A percentile compares a stretch with the other conserved stretches of the same genome.
These are phyloP conservation scores for Hansenula anomala DNA, from an alignment of 1,139 yeast genomes.

Conservation along the genomic window DNA sequence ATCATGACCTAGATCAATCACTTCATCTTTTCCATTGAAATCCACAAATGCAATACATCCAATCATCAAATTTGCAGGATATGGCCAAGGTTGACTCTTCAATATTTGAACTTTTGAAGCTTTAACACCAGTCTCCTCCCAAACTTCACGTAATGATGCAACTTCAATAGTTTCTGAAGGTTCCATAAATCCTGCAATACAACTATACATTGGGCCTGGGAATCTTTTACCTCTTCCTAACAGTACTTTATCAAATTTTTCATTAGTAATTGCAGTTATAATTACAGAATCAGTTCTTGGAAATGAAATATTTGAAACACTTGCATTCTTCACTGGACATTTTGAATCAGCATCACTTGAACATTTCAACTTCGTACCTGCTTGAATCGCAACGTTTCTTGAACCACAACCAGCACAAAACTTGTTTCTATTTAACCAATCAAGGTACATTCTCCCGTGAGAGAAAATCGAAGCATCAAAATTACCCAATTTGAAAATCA, in stretches of 20 bases:
- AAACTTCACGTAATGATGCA: constrained; percentile 82
- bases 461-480: constrained; percentile 66
- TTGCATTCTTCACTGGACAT: constrained; percentile 53
- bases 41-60: constrained; percentile 82
- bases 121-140: constrained; percentile 92
- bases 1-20: constrained; percentile 72
- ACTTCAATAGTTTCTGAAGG: constrained; percentile 90
- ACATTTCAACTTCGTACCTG: constrained; percentile 78
- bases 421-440: constrained; percentile 73
- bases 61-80: constrained; percentile 88
- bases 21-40: constrained; percentile 53
- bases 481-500: constrained; percentile 28
- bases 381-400: constrained; percentile 64
- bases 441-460: constrained; percentile 80
- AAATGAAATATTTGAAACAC: constrained; percentile 57
- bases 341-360: constrained; percentile 28
- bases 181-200: constrained; percentile 94
- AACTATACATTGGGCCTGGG: constrained; percentile 58
- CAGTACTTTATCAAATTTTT: constrained; percentile 56
- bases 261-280: constrained; percentile 71
- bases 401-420: constrained; percentile 91
- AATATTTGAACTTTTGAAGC: constrained; percentile 56
- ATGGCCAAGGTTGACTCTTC: constrained; percentile 93
- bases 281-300: constrained; percentile 91
- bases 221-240: constrained; percentile 66